phyloP scores from a whole-genome alignment of 2,329 filamentous ascomycete genomes.

The Exophiala bonariae region DNA sequence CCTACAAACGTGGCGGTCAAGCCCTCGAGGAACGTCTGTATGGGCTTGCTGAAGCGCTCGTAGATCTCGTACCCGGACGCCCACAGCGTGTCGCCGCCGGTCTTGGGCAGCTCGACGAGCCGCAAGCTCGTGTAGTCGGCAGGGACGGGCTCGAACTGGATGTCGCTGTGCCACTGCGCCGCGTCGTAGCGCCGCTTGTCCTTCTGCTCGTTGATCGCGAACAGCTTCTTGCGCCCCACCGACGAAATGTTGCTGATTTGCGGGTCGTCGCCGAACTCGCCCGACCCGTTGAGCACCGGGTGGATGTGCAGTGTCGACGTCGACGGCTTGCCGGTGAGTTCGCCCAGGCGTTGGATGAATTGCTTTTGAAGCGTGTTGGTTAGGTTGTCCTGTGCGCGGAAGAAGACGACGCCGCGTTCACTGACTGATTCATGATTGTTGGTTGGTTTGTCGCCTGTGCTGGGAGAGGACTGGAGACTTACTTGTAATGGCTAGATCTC shows the following conservation, averaged over 20 bases:
- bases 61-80: constrained; percentile 68
- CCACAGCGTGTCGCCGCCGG: constrained; percentile 63
- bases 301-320: constrained; percentile 62
- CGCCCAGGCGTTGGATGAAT: constrained; percentile 60
- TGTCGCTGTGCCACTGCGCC: constrained; percentile 60
- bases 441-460: background rate
- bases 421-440: constrained; percentile 52
- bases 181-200: constrained; percentile 40
- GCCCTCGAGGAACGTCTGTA: constrained; percentile 59
- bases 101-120: constrained; percentile 56
- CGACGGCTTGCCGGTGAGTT: constrained; percentile 59
- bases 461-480: constrained; percentile 24
- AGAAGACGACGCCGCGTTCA: constrained; percentile 69
- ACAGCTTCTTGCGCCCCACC: constrained; percentile 52
- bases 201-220: constrained; percentile 34
- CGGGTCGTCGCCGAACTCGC: constrained; percentile 58
- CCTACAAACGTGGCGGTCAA: constrained; percentile 58
- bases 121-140: constrained; percentile 65
- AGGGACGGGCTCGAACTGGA: constrained; percentile 64
- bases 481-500: constrained; percentile 69
- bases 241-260: constrained; percentile 67
- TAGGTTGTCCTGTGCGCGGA: constrained; percentile 63
- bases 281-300: constrained; percentile 56
- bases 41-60: constrained; percentile 55
- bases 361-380: constrained; percentile 66